Evolutionary conservation across 2,329 filamentous ascomycete species (phyloP), one percentile per base, ranked within the genome.

Genomic region (Zelopaecilomyces penicillatus): DNA sequence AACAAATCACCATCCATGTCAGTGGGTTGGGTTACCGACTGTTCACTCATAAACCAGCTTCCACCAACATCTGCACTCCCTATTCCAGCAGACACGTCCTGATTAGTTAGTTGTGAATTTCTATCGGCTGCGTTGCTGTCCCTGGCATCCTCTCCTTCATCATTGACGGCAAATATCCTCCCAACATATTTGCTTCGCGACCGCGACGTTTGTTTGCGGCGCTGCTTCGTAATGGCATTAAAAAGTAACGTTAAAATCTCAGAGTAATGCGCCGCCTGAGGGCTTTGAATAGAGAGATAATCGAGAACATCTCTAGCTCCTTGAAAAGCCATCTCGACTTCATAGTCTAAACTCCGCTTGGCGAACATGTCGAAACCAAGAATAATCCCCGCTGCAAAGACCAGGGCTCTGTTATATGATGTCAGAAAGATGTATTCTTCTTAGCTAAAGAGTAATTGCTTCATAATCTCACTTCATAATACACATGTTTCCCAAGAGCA

Each of bases 351-450:
- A 1, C 69, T 65, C 5, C 62, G 57, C 40, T 74, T 68, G 0
- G 71, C 71, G 47, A 80, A 77, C 50, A 77, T 69, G 2, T 73
- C 69, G 11, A 81, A 73, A 0, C 77, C 76, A 0, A 80, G 63
- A 0, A 80, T 69, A 0, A 81, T 58, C 0, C 75, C 76, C 2
- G 77, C 73, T 0, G 75, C 73, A 45, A 81, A 80, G 0, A 78
- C 62, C 45, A 73, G 69, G 12, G 71, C 73, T 47, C 71, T 76
- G 41, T 8, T n/a, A 1, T 1, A 3, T 4, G 0, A 12, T 48
- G 10, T 45, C 10, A 45, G 31, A 4, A 8, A 12, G 9, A 34
- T 9, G 8, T 34, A 32, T 26, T 27, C 30, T 35, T 35, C n/a
- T 19, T 4, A 5, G 5, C 1, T 6, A 7, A 4, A 4, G 0